A percentile compares a stretch with the other conserved stretches of the same genome.
phyloP scores from a whole-genome alignment of 2,329 filamentous ascomycete species.

The Xylaria multiplex region DNA sequence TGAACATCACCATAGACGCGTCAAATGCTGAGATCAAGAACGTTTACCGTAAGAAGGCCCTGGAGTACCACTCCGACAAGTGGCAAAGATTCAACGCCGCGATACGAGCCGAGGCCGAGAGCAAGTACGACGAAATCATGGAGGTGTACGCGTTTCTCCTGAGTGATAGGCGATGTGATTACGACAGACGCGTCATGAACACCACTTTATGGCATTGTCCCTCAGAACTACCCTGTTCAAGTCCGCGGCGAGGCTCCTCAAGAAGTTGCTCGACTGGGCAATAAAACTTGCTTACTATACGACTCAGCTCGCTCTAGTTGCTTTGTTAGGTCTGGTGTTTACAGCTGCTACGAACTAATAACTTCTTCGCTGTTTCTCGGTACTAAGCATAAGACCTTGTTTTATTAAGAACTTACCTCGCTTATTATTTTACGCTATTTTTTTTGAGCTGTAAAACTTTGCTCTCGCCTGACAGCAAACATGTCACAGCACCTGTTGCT shows the following conservation, averaged over 20 bases:
- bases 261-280: neutral
- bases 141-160: neutral
- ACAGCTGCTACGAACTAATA: neutral
- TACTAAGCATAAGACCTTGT: too few species aligned
- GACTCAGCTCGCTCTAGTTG: too few species aligned
- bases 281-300: neutral
- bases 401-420: too few species aligned
- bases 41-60: neutral
- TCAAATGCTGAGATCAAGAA: slow-evolving; percentile 4
- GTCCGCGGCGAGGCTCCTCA: neutral
- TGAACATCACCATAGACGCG: neutral
- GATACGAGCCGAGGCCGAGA: neutral
- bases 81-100: neutral
- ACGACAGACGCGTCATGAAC: neutral
- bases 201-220: neutral
- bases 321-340: neutral
- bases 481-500: neutral
- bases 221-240: neutral
- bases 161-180: neutral
- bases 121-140: neutral
- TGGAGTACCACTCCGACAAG: slow-evolving; percentile 18
- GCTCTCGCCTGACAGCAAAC: neutral
- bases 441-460: neutral
- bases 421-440: neutral
- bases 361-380: too few species aligned